phyloP scores from a whole-genome alignment of 2,329 filamentous ascomycete genomes.

The Seiridium cupressi region DNA sequence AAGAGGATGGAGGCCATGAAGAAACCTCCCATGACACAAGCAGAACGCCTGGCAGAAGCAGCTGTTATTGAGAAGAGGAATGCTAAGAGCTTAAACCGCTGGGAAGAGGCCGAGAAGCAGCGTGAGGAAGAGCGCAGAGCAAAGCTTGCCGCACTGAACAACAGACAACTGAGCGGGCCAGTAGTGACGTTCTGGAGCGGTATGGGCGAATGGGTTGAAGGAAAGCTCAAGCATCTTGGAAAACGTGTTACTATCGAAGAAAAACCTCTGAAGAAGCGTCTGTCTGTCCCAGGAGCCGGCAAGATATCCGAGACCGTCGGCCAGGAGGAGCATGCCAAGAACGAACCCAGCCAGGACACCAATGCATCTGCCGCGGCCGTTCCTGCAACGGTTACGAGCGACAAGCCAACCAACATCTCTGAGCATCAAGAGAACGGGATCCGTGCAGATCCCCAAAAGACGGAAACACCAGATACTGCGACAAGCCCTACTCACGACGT shows the following conservation, averaged over 20 bases:
- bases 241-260: slow-evolving; percentile 62
- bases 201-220: slow-evolving; percentile 77
- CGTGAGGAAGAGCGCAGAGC: slow-evolving; percentile 80
- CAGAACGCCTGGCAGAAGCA: slow-evolving; percentile 78
- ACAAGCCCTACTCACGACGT: slow-evolving; percentile 8
- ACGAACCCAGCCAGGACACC: slow-evolving; percentile 6
- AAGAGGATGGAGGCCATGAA: slow-evolving; percentile 72
- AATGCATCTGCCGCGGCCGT: background rate
- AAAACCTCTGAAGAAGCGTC: slow-evolving; percentile 50
- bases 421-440: background rate
- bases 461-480: slow-evolving; percentile 10
- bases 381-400: background rate
- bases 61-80: slow-evolving; percentile 82
- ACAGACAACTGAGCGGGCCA: slow-evolving; percentile 81
- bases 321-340: slow-evolving; percentile 26
- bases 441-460: slow-evolving; percentile 14
- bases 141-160: slow-evolving; percentile 83
- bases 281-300: slow-evolving; percentile 27
- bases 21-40: slow-evolving; percentile 82
- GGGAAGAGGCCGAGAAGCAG: slow-evolving; percentile 90
- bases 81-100: slow-evolving; percentile 84
- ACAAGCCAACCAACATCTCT: background rate
- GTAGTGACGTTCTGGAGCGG: slow-evolving; percentile 94
- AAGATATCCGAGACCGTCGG: slow-evolving; percentile 10
- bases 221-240: slow-evolving; percentile 70